These are phyloP conservation scores for Odontarrhena argentea DNA, from an alignment of 345 rosid genomes.

Conservation along the genomic window DNA sequence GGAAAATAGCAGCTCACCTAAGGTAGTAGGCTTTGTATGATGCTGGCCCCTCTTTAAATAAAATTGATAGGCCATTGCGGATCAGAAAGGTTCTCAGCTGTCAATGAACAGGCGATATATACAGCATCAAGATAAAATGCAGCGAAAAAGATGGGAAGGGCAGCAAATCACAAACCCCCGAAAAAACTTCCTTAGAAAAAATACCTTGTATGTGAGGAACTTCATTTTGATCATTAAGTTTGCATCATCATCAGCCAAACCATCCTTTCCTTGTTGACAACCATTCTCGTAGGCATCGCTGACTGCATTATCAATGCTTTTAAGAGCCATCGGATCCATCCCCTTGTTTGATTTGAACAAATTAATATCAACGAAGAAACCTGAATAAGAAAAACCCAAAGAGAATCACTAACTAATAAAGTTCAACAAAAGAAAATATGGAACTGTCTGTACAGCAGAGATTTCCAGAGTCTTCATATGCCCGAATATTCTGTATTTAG, in stretches of 20 bases:
- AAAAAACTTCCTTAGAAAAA: slow-evolving; percentile 2
- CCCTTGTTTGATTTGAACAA: slow-evolving; percentile 79
- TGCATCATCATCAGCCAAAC: slow-evolving; percentile 83
- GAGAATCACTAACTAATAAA: slow-evolving; percentile 29
- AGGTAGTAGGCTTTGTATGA: slow-evolving; percentile 78
- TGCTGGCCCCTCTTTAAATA: slow-evolving; percentile 85
- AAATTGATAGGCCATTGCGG: slow-evolving; percentile 84
- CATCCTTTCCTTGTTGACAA: slow-evolving; percentile 44
- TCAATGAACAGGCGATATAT: slow-evolving; percentile 16
- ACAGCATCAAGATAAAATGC: slow-evolving; percentile 26
- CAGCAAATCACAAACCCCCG: slow-evolving; percentile 13
- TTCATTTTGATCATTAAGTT: slow-evolving; percentile 93
- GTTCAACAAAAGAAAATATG: slow-evolving; percentile 13
- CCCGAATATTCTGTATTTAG: slow-evolving; percentile 20
- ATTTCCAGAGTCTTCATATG: background rate
- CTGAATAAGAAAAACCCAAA: slow-evolving; percentile 45
- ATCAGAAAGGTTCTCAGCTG: slow-evolving; percentile 96
- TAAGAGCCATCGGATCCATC: slow-evolving; percentile 53
- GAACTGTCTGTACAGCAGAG: slow-evolving; percentile 23
- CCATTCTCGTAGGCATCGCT: slow-evolving; percentile 50
- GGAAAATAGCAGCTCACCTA: slow-evolving; percentile 48
- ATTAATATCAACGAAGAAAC: slow-evolving; percentile 90
- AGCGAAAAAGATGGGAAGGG: slow-evolving; percentile 23
- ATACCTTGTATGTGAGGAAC: slow-evolving; percentile 93
- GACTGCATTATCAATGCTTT: slow-evolving; percentile 39